phyloP scores from a whole-genome alignment of 1,284 basidiomycete genomes.

The Peniophora sp. region DNA sequence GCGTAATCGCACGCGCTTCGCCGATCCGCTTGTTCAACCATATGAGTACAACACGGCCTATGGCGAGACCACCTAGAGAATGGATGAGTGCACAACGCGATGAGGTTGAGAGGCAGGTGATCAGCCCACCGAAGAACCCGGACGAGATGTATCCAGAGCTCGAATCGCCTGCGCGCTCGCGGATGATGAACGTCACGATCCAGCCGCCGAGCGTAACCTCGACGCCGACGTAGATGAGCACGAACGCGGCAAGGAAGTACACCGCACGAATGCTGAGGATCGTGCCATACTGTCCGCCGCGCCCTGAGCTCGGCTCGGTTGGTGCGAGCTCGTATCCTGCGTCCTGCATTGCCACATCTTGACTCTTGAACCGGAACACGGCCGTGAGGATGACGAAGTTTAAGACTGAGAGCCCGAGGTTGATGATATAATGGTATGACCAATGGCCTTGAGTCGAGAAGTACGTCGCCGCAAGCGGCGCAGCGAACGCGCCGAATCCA shows the following conservation, averaged over 20 bases:
- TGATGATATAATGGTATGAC: constrained; percentile 57
- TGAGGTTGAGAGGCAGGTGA: constrained; percentile 38
- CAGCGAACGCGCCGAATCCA: constrained; percentile 51
- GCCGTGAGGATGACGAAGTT: constrained; percentile 35
- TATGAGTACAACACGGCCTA: constrained; percentile 50
- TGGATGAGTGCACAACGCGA: constrained; percentile 38
- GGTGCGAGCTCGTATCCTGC: constrained; percentile 16
- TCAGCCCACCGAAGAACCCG: constrained; percentile 33
- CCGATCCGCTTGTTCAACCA: constrained; percentile 52
- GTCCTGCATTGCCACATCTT: constrained; percentile 18
- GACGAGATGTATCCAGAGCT: constrained; percentile 26
- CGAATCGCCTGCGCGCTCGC: constrained; percentile 21
- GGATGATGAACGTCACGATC: constrained; percentile 49
- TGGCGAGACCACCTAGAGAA: no score
- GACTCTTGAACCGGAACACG: constrained; percentile 44
- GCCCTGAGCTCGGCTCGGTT: constrained; percentile 11
- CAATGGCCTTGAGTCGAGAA: constrained; percentile 45
- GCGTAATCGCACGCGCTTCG: constrained; percentile 28
- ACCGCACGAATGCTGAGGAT: constrained; percentile 42
- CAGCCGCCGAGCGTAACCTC: constrained; percentile 62
- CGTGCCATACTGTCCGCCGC: constrained; percentile 19
- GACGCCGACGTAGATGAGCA: constrained; percentile 59
- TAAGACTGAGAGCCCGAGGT: constrained; percentile 42
- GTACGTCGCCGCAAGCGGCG: constrained; percentile 62
- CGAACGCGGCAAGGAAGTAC: constrained; percentile 52